Base-by-base conservation (phyloP, 2,329 filamentous ascomycete species). In the Cladosporium sp. region DNA sequence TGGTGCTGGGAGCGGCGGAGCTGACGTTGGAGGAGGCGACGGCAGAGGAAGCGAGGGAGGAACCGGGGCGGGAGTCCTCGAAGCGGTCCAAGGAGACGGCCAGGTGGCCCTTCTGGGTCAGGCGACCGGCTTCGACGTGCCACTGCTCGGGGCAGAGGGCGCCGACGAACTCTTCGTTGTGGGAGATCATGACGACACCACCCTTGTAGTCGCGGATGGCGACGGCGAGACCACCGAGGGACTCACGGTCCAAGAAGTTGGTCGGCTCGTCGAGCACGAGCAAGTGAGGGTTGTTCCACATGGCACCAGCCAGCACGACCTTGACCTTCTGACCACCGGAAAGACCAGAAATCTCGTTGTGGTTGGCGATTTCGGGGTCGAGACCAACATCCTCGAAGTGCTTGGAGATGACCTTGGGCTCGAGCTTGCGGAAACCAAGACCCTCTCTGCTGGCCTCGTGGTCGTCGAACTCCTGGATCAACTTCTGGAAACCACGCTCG, bases 271-370 rank as follows among this genome's bases (percentile, higher is more conserved):
- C 93, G 18, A 98, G 85, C 42, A 98, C 93, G 54, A 98, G 82
- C 63, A 98, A 74, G 75, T 98, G 93, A 1, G 93, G 93, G 77
- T 97, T 97, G 76, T 97, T 96, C 61, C 62, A 65, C 61, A 65
- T 66, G 32, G 64, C 88, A 63, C 88, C 88, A 3, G 89, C 93
- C 60, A 98, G 83, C 56, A 98, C 93, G 41, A 98, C 93, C 80
- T 98, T 98, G 74, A 98, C 93, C 73, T 97, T 97, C 69, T 98
- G 93, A 12, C 93, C 93, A 72, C 93, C 93, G 8, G 91, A 96
- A 11, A 98, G 79, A 63, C 91, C 93, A 55, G 88, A 89, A 62
- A 98, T 98, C 72, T 96, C 86, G 70, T 96, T 97, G 81, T 98
- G 93, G 74, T 96, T 95, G 64, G 93, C 93, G 65, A 98, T 97